Base-by-base conservation (phyloP, 768 basidiomycete genomes). In the Suillus spraguei region DNA sequence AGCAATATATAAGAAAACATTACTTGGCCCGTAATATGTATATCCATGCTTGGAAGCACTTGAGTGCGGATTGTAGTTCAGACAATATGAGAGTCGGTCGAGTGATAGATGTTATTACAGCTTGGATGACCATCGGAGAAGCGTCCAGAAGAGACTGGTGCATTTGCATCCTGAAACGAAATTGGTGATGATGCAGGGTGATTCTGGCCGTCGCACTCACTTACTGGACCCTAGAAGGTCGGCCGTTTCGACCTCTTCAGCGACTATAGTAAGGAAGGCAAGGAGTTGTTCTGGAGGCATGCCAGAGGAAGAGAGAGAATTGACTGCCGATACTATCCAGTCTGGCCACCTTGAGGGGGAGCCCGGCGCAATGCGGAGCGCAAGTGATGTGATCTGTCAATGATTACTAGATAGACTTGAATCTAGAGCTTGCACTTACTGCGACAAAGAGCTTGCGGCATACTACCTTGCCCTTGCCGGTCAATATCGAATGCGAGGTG, bases 361-460 rank as follows among this genome's bases (percentile, higher is more conserved):
- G 60, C 83, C 77, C 0, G 89, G 83, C 49, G 83, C 83, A 58
- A 92, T 81, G 74, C 91, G 86, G 62, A 95, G 75, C 44, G 92
- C 92, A 62, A 93, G 76, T 17, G 89, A 85, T 4, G 85, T 85
- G 64, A 89, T 79, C 87, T 89, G n/a, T 42, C 35, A 33, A 39
- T 32, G 32, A 53, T 72, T 35, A 74, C 65, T 58, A 6, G 24
- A 35, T 24, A 16, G 9, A 42, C 14, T 42, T 13, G 0, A 9
- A 32, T 35, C 47, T 28, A 38, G 58, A 39, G 13, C 2, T 10
- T 35, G 54, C 24, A 69, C 90, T 72, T 78, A 96, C 93, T 58
- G 92, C 87, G 28, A 95, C 92, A 72, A 91, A 97, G 20, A 96
- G 78, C 71, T 96, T 97, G 61, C 94, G 86, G 38, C 94, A 82